Percentiles rank a stretch among this genome's conserved stretches.
Evolutionary conservation across 2,329 filamentous ascomycete genomes (phyloP).

Genomic region (Fusarium caatingaense): DNA sequence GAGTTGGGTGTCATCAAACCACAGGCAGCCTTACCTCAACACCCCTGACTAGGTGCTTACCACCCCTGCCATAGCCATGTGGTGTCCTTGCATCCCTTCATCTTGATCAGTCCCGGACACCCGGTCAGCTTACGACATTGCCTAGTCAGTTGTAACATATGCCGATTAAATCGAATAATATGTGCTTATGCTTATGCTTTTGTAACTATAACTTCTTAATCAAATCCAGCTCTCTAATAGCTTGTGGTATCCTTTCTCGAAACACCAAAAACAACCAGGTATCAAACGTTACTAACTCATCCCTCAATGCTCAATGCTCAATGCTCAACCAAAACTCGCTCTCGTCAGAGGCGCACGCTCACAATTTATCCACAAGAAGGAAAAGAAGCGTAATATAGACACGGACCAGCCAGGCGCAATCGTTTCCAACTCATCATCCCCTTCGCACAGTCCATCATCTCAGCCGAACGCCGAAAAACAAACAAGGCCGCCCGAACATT

Average conservation of each 20-base stretch:
- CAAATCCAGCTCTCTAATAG: conserved; percentile 8
- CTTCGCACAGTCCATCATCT: conserved; percentile 1
- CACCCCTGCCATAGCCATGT: conserved; percentile 37
- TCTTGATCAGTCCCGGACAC: conserved; percentile 1
- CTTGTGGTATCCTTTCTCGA: conserved; percentile 37
- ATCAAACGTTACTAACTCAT: conserved; percentile 29
- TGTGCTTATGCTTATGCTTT: conserved; percentile 4
- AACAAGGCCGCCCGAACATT: conserved; percentile 33
- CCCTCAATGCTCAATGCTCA: conserved; percentile 9
- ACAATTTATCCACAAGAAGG: conserved; percentile 18
- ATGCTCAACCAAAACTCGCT: conserved; percentile 24
- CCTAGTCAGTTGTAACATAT: neutral
- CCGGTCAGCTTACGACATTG: conserved; percentile 13
- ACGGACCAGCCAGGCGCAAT: conserved; percentile 25
- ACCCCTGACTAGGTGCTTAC: conserved; percentile 24
- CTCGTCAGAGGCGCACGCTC: conserved; percentile 10
- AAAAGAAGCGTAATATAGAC: conserved; percentile 26
- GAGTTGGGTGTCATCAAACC: neutral
- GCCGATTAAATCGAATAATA: neutral
- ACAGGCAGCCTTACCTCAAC: neutral
- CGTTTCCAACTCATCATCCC: conserved; percentile 20
- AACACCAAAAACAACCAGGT: conserved; percentile 38
- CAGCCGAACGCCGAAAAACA: conserved; percentile 39
- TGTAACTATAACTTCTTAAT: conserved; percentile 9
- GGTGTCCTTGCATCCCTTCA: conserved; percentile 30